These are phyloP conservation scores for Rhamnella rubrinervis DNA, from an alignment of 331 rosid genomes.

Conservation along the genomic window DNA sequence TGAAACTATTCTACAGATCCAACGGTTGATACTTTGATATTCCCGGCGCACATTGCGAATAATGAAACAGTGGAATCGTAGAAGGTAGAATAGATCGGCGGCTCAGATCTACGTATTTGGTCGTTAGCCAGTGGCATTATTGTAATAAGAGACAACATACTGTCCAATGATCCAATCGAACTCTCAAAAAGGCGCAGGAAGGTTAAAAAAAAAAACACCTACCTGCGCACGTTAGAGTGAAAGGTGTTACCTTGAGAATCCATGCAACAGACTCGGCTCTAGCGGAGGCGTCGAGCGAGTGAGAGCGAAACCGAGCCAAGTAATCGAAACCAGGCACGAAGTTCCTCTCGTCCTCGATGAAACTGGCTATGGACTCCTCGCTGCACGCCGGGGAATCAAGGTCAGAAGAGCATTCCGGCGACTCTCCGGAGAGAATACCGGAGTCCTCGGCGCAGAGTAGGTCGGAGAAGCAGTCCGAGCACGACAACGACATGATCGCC, in stretches of 20 bases:
- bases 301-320: conserved; percentile 59
- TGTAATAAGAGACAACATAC: conserved; percentile 30
- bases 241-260: conserved; percentile 81
- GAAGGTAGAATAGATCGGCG: neutral
- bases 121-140: conserved; percentile 29
- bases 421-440: conserved; percentile 57
- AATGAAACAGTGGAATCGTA: conserved; percentile 11
- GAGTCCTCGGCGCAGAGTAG: conserved; percentile 80
- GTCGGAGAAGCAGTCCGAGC: conserved; percentile 58
- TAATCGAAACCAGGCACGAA: conserved; percentile 80
- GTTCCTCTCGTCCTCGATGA: conserved; percentile 80
- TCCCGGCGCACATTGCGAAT: neutral
- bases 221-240: neutral
- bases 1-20: conserved; percentile 8
- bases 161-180: conserved; percentile 4
- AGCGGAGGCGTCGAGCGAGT: conserved; percentile 63
- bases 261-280: conserved; percentile 87
- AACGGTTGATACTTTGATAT: neutral
- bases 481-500: conserved; percentile 72
- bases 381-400: conserved; percentile 39
- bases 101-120: conserved; percentile 26
- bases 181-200: neutral
- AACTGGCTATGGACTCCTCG: conserved; percentile 74
- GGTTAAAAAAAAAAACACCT: neutral
- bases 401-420: conserved; percentile 64